Conservation (phyloP, 2,329 filamentous ascomycete genomes). For the Bertia moriformis region DNA sequence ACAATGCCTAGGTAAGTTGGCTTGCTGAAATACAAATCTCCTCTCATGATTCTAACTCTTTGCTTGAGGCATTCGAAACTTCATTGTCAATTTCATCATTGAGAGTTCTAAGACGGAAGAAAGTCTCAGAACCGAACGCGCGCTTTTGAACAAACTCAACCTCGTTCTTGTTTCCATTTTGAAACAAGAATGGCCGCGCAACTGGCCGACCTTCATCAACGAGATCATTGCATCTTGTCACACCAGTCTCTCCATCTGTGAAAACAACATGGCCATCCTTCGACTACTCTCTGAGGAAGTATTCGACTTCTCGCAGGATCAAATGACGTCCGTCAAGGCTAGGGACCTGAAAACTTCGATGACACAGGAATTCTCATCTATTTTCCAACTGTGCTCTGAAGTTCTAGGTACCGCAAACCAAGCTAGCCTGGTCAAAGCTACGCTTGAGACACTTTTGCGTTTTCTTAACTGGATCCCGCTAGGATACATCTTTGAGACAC, state of each 20-base stretch:
- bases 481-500: slow-evolving; percentile 96
- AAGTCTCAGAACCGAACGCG: slow-evolving; percentile 67
- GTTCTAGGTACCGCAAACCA: slow-evolving; percentile 83
- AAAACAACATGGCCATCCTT: slow-evolving; percentile 99
- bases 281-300: slow-evolving; percentile 92
- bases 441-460: slow-evolving; percentile 81
- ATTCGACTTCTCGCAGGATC: slow-evolving; percentile 95
- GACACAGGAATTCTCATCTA: slow-evolving; percentile 96
- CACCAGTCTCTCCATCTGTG: slow-evolving; percentile 89
- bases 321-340: slow-evolving; percentile 98
- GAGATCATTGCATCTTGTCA: slow-evolving; percentile 96
- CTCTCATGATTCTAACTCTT: slow-evolving; percentile 7
- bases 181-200: slow-evolving; percentile 99
- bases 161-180: slow-evolving; percentile 91
- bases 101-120: slow-evolving; percentile 84
- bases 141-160: slow-evolving; percentile 94
- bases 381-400: slow-evolving; percentile 94
- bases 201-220: slow-evolving; percentile 99
- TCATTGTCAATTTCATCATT: slow-evolving; percentile 97
- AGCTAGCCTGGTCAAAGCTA: slow-evolving; percentile 83
- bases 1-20: slow-evolving; percentile 68
- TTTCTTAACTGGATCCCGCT: slow-evolving; percentile 99
- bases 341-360: slow-evolving; percentile 95
- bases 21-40: slow-evolving; percentile 2
- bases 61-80: slow-evolving; percentile 79